Base-by-base conservation (phyloP, 2,329 filamentous ascomycete genomes). In the Penicillium janthinellum region DNA sequence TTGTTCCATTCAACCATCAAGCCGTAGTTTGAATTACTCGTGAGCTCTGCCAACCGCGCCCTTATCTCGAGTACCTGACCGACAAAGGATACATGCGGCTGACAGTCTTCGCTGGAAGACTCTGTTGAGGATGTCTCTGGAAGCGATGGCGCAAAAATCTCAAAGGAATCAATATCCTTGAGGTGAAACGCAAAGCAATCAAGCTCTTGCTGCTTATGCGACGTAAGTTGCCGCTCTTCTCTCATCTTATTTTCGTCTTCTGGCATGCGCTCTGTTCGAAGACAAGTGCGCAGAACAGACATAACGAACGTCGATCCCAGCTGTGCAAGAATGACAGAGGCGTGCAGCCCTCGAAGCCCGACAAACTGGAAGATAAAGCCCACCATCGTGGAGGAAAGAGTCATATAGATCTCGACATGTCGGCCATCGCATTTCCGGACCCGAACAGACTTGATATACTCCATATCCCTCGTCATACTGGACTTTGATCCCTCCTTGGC, bases 291-390 rank as follows among this genome's bases (percentile, higher is more conserved):
- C 7, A 78, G 57, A 15, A 75, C 50, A 17, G 72, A 67, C 77
- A 78, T 78, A 2, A 76, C 6, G 1, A 78, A 63, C 0, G 72
- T 76, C 0, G 71, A 71, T 0, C 72, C 75, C 20, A 78, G 38
- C 39, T 77, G 72, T 28, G 70, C 67, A 2, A 79, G 56, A 15
- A 71, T 72, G 7, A 78, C 73, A 0, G 73, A 75, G 1, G 75
- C 66, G 53, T 78, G 73, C 5, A 78, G 64, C 1, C 73, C 75
- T 50, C 76, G 67, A 1, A 77, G 63, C 2, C 77, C 77, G 7
- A 78, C 63, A 34, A 79, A 79, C 54, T 79, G 76, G 1, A 74
- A 48, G 3, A 78, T 62, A 17, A 75, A 79, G 1, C 76, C 76
- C 4, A 71, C 2, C 11, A 75, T 57, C 0, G 75, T 74, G 1